These are phyloP conservation scores for Trichoderma arundinaceum DNA, from an alignment of 2,329 filamentous ascomycete genomes.

Conservation along the genomic window DNA sequence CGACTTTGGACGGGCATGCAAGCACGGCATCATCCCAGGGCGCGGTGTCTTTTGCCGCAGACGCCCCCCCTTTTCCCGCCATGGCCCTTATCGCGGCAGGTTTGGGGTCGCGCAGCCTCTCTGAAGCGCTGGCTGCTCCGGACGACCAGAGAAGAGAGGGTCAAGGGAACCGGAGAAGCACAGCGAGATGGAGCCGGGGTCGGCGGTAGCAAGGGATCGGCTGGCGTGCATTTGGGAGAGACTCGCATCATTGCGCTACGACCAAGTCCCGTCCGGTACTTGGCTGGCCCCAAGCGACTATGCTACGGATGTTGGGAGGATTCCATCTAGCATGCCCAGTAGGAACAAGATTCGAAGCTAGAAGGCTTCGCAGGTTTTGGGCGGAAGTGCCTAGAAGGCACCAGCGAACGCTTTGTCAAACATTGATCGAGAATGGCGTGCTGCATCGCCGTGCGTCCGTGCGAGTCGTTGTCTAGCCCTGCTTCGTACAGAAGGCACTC, in stretches of 20 bases:
- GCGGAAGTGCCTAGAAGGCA: background rate
- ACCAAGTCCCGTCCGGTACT: conserved; percentile 22
- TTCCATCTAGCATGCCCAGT: no score
- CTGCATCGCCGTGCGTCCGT: conserved; percentile 5
- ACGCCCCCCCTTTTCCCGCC: conserved; percentile 13
- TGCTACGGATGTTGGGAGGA: no score
- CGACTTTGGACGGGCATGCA: conserved; percentile 22
- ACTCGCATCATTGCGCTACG: conserved; percentile 31
- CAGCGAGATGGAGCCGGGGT: conserved; percentile 6
- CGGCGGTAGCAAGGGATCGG: conserved; percentile 7
- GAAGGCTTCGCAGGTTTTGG: background rate
- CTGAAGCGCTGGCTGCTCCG: conserved; percentile 7
- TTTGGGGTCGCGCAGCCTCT: conserved; percentile 6
- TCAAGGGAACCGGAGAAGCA: background rate
- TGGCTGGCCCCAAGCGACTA: background rate
- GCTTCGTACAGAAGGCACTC: no score
- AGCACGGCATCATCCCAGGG: conserved; percentile 16
- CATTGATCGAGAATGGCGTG: conserved; percentile 22
- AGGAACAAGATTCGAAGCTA: conserved; percentile 7
- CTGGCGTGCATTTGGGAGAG: conserved; percentile 30
- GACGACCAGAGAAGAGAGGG: background rate
- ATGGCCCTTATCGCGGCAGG: conserved; percentile 21
- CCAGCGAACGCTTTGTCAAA: conserved; percentile 18
- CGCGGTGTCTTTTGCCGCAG: background rate
- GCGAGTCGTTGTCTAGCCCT: background rate